Percentiles rank a stretch among this genome's conserved stretches.
Conservation (phyloP, 345 rosid species). For the Theobroma cacao region DNA sequence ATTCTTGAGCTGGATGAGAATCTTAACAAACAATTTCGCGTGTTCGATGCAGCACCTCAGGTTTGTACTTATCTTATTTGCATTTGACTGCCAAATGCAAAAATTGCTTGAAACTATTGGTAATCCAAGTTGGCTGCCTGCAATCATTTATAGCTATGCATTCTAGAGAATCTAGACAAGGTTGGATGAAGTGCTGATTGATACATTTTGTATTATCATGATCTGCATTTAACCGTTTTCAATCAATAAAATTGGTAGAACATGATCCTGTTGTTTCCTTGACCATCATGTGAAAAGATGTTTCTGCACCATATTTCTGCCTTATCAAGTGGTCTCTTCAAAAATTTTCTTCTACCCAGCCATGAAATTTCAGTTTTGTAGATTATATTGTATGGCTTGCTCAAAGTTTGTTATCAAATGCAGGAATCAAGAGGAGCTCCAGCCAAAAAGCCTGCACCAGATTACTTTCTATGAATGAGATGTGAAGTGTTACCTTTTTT, state of each 20-base stretch:
- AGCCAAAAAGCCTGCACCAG: slow-evolving; percentile 87
- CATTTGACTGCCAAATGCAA: background rate
- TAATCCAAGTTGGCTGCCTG: no score
- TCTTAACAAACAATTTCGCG: slow-evolving; percentile 76
- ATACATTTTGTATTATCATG: no score
- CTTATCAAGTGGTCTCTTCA: background rate
- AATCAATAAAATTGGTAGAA: no score
- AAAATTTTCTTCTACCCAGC: background rate
- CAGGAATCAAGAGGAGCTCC: slow-evolving; percentile 96
- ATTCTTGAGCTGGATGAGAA: slow-evolving; percentile 90
- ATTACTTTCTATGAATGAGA: slow-evolving; percentile 82
- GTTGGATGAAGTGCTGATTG: no score
- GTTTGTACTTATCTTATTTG: slow-evolving; percentile 33
- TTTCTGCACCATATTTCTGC: background rate
- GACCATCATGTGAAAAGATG: background rate
- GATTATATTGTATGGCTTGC: background rate
- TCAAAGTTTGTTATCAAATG: slow-evolving; percentile 11
- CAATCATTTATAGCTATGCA: no score
- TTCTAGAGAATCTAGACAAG: no score
- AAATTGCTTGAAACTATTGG: background rate
- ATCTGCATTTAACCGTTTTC: no score
- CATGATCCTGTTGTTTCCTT: no score
- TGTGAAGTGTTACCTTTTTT: background rate
- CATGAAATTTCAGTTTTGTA: background rate
- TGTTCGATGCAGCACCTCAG: slow-evolving; percentile 94